Evolutionary conservation across 805 yeast genomes (phyloP).

Genomic region (Kluyveromyces siamensis): DNA sequence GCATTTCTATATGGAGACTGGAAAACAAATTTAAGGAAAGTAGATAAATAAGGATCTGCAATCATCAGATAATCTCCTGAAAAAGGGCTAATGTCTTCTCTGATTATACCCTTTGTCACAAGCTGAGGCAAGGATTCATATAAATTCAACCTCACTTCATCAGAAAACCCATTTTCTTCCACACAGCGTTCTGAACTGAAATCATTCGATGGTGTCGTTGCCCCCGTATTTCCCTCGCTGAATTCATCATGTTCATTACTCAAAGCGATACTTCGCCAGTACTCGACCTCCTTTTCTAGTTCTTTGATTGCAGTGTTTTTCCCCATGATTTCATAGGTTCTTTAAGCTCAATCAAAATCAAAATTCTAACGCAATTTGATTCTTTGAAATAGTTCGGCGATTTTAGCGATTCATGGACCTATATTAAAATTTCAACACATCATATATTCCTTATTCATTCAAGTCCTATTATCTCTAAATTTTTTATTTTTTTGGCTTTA

Average conservation of each 20-base stretch:
- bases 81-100: conserved; percentile 1
- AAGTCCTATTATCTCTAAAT: no score
- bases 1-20: neutral
- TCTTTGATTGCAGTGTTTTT: neutral
- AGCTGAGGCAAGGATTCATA: conserved; percentile 2
- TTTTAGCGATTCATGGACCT: no score
- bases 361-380: neutral
- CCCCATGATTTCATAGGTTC: neutral
- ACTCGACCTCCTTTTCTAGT: conserved; percentile 2
- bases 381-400: no score
- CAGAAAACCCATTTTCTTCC: neutral
- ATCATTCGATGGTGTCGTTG: neutral
- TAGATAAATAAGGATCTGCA: neutral
- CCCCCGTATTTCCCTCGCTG: neutral
- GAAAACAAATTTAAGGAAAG: neutral
- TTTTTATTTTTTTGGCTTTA: no score
- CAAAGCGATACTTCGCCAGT: conserved; percentile 2
- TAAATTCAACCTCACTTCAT: neutral
- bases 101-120: neutral
- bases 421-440: no score
- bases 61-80: neutral
- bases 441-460: no score
- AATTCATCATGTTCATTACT: neutral
- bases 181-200: neutral
- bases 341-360: neutral